Conservation (phyloP, 768 basidiomycete genomes). For the Pleurotus tuber-regium region DNA sequence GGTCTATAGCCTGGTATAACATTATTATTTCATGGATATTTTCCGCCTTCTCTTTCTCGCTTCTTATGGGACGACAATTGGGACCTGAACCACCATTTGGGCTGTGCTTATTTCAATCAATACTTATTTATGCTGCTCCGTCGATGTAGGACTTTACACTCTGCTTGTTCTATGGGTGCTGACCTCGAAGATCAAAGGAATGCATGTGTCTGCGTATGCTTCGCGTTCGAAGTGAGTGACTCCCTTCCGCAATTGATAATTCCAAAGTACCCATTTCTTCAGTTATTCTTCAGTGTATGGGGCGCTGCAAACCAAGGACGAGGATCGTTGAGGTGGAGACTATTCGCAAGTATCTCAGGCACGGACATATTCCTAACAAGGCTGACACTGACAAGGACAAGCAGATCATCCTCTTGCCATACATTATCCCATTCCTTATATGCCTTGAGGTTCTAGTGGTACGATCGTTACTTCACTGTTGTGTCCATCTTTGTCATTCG, state of each 20-base stretch:
- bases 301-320: not conserved
- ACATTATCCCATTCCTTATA: constrained; percentile 8
- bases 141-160: constrained; percentile 16
- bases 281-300: constrained; percentile 8
- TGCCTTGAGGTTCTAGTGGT: constrained; percentile 11
- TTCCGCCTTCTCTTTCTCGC: constrained; percentile 21
- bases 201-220: constrained; percentile 12
- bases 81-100: constrained; percentile 20
- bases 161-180: not conserved
- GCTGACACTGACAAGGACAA: not conserved
- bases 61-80: constrained; percentile 20
- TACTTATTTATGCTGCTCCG: constrained; percentile 24
- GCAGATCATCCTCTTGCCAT: constrained; percentile 11
- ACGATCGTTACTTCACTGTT: not conserved
- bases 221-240: constrained; percentile 14
- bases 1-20: constrained; percentile 20
- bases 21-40: constrained; percentile 21
- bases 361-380: not conserved
- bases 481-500: too few species aligned
- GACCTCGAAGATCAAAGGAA: constrained; percentile 6
- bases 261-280: constrained; percentile 2
- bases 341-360: not conserved
- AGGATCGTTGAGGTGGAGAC: constrained; percentile 11
- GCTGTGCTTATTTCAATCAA: constrained; percentile 23
- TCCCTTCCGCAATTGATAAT: not conserved